Percentiles rank a stretch among this genome's conserved stretches.
These are phyloP conservation scores for Aspergillus sp. DNA, from an alignment of 2,329 filamentous ascomycete species.

Conservation along the genomic window DNA sequence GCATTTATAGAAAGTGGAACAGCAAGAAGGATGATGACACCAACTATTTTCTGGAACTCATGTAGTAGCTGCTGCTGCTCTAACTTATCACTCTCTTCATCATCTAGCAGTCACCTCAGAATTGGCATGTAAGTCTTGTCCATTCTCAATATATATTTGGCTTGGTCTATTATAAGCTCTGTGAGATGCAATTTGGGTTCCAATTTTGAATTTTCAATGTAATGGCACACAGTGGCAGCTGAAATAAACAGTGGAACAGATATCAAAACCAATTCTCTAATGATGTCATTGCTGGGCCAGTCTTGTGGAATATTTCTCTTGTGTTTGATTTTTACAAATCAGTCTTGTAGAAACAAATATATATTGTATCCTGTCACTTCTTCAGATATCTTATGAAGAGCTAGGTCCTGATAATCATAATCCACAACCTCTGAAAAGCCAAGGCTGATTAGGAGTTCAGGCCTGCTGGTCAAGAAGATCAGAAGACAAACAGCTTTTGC, in stretches of 20 bases:
- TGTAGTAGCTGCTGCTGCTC: conserved; percentile 8
- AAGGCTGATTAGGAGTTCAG: conserved; percentile 15
- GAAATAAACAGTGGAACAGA: conserved; percentile 7
- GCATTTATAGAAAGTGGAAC: conserved; percentile 13
- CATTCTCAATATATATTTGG: conserved; percentile 7
- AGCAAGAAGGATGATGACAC: conserved; percentile 14
- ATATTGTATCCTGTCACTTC: conserved; percentile 15
- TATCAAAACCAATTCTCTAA: conserved; percentile 1
- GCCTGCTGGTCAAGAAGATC: conserved; percentile 20
- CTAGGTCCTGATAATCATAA: conserved; percentile 13
- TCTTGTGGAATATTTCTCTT: background rate
- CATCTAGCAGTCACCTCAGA: conserved; percentile 10
- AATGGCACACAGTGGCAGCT: conserved; percentile 1
- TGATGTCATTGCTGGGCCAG: background rate
- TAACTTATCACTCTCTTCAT: too few relatives aligned
- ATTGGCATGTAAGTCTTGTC: conserved; percentile 18
- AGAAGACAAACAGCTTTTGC: conserved; percentile 7
- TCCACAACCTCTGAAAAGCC: conserved; percentile 12
- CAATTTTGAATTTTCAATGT: background rate
- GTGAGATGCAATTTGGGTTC: background rate
- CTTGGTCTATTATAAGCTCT: background rate
- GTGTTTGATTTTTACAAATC: conserved; percentile 1
- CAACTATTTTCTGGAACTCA: conserved; percentile 16
- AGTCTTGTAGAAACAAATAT: conserved; percentile 9
- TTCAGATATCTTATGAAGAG: conserved; percentile 16